A percentile compares a stretch with the other conserved stretches of the same genome.
These are phyloP conservation scores for Cladophialophora yegresii DNA, from an alignment of 2,329 filamentous ascomycete genomes.

Conservation along the genomic window DNA sequence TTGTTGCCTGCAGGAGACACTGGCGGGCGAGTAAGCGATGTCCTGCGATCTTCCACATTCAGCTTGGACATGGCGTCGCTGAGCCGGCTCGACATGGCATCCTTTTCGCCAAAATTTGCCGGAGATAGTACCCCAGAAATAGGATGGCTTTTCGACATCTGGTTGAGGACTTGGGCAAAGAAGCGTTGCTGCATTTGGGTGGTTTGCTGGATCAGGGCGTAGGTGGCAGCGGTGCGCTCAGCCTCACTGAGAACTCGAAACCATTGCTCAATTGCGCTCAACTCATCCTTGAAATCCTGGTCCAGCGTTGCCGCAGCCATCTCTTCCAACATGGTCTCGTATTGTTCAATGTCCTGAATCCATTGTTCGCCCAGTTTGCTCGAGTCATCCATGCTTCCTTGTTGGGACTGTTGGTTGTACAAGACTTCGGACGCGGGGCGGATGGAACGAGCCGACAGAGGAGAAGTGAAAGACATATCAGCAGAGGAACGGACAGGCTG, in stretches of 20 bases:
- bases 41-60: conserved; percentile 81
- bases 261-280: conserved; percentile 99
- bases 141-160: conserved; percentile 97
- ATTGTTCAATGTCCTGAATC: conserved; percentile 98
- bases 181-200: conserved; percentile 98
- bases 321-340: conserved; percentile 96
- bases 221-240: conserved; percentile 90
- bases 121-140: conserved; percentile 95
- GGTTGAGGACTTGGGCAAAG: conserved; percentile 97
- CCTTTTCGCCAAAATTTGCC: conserved; percentile 90
- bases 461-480: conserved; percentile 83
- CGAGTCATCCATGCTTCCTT: conserved; percentile 74
- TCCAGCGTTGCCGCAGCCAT: conserved; percentile 99
- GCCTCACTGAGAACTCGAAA: conserved; percentile 96
- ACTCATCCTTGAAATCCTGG: conserved; percentile 98
- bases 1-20: conserved; percentile 73
- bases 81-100: conserved; percentile 94
- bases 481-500: conserved; percentile 77
- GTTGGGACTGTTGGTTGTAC: conserved; percentile 74
- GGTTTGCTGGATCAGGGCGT: conserved; percentile 94
- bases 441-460: conserved; percentile 72
- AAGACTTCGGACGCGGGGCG: conserved; percentile 91
- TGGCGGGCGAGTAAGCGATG: conserved; percentile 79
- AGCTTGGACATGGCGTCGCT: conserved; percentile 97
- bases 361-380: conserved; percentile 96